Conservation (phyloP, 176 grass and related monocot genomes). For the sorghum (Sorghum bicolor) region DNA sequence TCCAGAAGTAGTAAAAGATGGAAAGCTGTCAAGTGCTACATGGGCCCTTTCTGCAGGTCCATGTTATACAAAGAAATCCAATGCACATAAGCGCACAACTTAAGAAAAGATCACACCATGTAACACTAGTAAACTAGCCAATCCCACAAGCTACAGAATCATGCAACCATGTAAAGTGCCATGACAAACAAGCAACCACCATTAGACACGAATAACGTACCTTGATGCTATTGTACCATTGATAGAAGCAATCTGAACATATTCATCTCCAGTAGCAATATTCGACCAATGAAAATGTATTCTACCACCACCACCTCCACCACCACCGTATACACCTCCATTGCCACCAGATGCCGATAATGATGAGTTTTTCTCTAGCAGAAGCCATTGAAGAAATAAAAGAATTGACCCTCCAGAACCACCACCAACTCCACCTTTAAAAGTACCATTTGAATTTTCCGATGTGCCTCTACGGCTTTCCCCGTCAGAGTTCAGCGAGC, state of each 20-base stretch:
- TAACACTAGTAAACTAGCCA: not conserved
- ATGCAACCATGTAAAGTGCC: not conserved
- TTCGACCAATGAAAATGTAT: conserved; percentile 95
- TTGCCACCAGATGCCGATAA: conserved; percentile 77
- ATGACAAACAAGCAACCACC: conserved; percentile 25
- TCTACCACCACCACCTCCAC: conserved; percentile 86
- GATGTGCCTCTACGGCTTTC: conserved; percentile 47
- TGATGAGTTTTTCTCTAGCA: conserved; percentile 75
- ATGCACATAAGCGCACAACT: not conserved
- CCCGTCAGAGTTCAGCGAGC: conserved; percentile 69
- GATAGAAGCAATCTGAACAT: conserved; percentile 86
- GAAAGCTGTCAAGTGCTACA: not conserved
- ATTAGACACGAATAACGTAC: conserved; percentile 43
- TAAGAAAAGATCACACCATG: not conserved
- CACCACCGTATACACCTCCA: conserved; percentile 76
- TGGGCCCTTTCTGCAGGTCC: not conserved
- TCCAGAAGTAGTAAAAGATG: not conserved
- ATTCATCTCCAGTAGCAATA: conserved; percentile 94
- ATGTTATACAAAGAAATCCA: not conserved
- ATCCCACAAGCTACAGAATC: not conserved
- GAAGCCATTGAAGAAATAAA: conserved; percentile 75
- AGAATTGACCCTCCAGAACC: conserved; percentile 94
- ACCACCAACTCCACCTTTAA: conserved; percentile 83
- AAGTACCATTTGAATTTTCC: conserved; percentile 49
- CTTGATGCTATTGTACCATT: conserved; percentile 81